Evolutionary conservation across 768 basidiomycete genomes (phyloP).

Genomic region (Boletus insuetus): DNA sequence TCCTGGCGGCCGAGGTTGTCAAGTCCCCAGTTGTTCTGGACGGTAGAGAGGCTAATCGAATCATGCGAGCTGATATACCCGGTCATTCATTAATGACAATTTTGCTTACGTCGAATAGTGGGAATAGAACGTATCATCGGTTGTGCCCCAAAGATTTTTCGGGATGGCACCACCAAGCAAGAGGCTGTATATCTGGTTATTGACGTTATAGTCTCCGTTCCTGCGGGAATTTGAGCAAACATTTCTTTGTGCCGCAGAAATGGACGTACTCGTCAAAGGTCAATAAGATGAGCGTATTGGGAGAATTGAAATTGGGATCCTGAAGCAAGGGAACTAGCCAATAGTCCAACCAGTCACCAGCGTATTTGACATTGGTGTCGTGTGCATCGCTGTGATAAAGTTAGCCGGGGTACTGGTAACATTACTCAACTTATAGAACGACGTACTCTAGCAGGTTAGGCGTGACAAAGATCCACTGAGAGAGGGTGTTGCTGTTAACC

Average conservation of each 20-base stretch:
- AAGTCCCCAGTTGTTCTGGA: conserved; percentile 61
- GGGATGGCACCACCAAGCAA: conserved; percentile 49
- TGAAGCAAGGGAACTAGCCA: too few species aligned
- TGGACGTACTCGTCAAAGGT: too few species aligned
- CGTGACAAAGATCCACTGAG: conserved; percentile 62
- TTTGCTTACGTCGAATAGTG: conserved; percentile 48
- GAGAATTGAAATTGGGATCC: too few species aligned
- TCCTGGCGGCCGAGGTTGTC: conserved; percentile 58
- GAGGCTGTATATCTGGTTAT: conserved; percentile 47
- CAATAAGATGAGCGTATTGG: too few species aligned
- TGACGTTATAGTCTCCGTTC: conserved; percentile 32
- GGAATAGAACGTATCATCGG: conserved; percentile 54
- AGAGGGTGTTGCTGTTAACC: conserved; percentile 41
- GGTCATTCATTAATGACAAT: not conserved
- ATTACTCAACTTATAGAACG: not conserved
- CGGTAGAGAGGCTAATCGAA: conserved; percentile 40
- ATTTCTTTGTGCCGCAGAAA: too few species aligned
- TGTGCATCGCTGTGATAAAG: too few species aligned
- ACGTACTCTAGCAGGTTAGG: conserved; percentile 46
- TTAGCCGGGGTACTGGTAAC: not conserved
- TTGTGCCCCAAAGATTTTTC: conserved; percentile 37
- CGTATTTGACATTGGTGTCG: too few species aligned
- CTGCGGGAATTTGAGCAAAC: conserved; percentile 1
- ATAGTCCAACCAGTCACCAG: too few species aligned
- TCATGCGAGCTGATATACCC: not conserved